Evolutionary conservation across 2,329 filamentous ascomycete species (phyloP).

Genomic region (Ceratocystis smalleyi): DNA sequence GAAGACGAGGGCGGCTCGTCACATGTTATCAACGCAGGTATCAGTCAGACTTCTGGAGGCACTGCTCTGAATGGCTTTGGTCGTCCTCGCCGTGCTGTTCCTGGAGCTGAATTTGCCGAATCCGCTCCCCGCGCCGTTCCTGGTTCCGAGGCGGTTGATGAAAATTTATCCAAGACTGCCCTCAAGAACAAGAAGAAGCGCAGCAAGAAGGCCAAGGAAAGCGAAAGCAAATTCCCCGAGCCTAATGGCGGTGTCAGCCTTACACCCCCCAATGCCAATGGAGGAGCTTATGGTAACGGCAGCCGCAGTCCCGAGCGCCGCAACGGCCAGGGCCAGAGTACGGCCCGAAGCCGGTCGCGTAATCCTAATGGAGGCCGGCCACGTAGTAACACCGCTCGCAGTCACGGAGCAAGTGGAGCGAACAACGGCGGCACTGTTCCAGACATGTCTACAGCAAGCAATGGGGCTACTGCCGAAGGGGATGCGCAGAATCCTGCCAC

Average conservation of each 20-base stretch:
- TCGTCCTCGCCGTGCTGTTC: constrained; percentile 58
- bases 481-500: constrained; percentile 54
- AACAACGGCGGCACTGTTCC: neutral
- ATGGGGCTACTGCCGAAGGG: constrained; percentile 28
- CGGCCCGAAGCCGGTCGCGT: constrained; percentile 38
- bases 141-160: constrained; percentile 51
- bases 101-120: constrained; percentile 64
- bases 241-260: constrained; percentile 33
- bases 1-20: constrained; percentile 92
- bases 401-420: constrained; percentile 16
- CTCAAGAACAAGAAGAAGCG: constrained; percentile 99
- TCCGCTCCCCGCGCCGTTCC: constrained; percentile 54
- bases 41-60: constrained; percentile 10
- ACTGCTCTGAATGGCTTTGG: constrained; percentile 71
- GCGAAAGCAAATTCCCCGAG: constrained; percentile 42
- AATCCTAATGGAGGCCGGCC: constrained; percentile 31
- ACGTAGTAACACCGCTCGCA: constrained; percentile 37
- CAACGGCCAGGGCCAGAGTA: constrained; percentile 27
- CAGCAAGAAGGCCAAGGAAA: constrained; percentile 74
- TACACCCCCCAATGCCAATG: constrained; percentile 31
- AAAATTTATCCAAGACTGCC: constrained; percentile 65
- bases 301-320: constrained; percentile 53
- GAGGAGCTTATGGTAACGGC: constrained; percentile 27
- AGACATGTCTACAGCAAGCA: constrained; percentile 19
- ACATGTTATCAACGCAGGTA: constrained; percentile 64